Evolutionary conservation across 441 rosid genomes (phyloP), one percentile per base, ranked within the genome.

Genomic region (Croton setiger): DNA sequence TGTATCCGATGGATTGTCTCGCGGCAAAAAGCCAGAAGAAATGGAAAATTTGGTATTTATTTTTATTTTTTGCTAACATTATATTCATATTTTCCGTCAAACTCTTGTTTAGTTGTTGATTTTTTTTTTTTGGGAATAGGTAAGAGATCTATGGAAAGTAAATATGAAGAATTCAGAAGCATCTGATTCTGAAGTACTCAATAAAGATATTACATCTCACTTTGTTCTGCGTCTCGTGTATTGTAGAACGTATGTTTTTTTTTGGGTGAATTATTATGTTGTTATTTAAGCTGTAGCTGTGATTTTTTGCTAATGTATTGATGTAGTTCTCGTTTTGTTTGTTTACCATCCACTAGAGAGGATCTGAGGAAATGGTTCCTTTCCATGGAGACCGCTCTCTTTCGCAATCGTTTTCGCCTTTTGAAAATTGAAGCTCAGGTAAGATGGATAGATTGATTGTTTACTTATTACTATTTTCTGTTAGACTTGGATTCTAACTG

Each of bases 321-420:
- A 9, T 5, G 5, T 51, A n/a, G 3, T 57, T 1, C 14, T 60
- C 23, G 15, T 52, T 51, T 39, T 18, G 35, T 52, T 59, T 1
- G 35, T 11, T 56, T 21, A 59, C 60, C 41, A 4, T 64, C 60
- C 41, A 4, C 21, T 53, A 96, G 99, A 63, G 97, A 93, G 86
- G 99, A 96, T 12, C 72, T 96, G 60, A 86, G 97, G 79, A 96
- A 89, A 78, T 91, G 96, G 98, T 91, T 96, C 83, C 94, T 96
- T 64, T 84, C 92, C 35, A 87, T 81, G 89, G 97, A 96, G 83
- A 87, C 92, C 53, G 69, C 88, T 7, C 90, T 96, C 36, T 96
- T 93, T 68, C 90, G 94, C 3, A 73, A 86, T 70, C 78, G 93
- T 4, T 96, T 91, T 75, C 72, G 67, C 62, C 17, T 0, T 44